Conservation (phyloP, 768 basidiomycete genomes). For the Collybiopsis confluens region DNA sequence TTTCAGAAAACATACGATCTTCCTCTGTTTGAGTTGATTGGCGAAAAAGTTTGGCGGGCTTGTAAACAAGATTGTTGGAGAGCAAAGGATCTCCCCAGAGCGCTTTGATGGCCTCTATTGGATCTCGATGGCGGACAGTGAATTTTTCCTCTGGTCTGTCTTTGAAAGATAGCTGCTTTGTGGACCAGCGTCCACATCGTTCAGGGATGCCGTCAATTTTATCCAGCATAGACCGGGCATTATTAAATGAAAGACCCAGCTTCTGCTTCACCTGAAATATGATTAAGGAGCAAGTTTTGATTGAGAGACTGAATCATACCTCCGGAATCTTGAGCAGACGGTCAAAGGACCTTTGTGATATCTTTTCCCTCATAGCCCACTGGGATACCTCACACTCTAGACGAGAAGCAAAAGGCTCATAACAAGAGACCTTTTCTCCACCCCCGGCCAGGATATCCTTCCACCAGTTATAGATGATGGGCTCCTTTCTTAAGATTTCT, state of each 20-base stretch:
- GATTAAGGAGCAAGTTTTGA: too few species aligned
- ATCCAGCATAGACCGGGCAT: background rate
- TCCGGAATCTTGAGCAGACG: too few species aligned
- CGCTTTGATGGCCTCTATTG: constrained; percentile 4
- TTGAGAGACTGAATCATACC: too few species aligned
- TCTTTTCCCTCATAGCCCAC: too few species aligned
- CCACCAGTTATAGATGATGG: too few species aligned
- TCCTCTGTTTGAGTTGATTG: too few species aligned
- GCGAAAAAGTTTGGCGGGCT: background rate
- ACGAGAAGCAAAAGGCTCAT: too few species aligned
- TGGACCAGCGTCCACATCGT: background rate
- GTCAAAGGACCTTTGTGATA: too few species aligned
- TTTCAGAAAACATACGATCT: constrained; percentile 10
- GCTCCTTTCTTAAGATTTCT: too few species aligned
- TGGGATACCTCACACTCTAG: too few species aligned
- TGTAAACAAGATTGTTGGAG: constrained; percentile 6
- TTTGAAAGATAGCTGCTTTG: constrained; percentile 12
- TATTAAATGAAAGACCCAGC: background rate
- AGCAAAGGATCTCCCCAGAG: constrained; percentile 11
- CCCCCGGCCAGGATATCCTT: too few species aligned
- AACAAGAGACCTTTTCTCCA: too few species aligned
- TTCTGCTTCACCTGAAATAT: background rate
- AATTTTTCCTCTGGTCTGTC: background rate
- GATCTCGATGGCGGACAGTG: constrained; percentile 11
- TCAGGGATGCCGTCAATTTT: background rate